A percentile compares a stretch with the other conserved stretches of the same genome.
These are phyloP conservation scores for Oryza meyeriana DNA, from an alignment of 176 grass and related monocot species.

Conservation along the genomic window DNA sequence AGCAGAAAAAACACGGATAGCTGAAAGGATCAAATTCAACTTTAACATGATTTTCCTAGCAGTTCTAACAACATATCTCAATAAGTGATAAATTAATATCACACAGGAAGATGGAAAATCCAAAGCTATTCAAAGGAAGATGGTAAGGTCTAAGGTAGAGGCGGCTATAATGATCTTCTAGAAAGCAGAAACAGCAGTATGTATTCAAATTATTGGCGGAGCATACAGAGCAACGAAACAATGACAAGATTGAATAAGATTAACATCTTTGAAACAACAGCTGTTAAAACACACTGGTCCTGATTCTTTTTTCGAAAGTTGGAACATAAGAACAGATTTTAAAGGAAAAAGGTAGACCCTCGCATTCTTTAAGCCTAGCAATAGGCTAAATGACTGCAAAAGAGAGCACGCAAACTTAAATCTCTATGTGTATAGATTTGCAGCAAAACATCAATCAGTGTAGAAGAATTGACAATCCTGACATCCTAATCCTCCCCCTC, in stretches of 20 bases:
- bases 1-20: background rate
- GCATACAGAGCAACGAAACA: background rate
- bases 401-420: background rate
- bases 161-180: background rate
- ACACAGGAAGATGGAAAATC: background rate
- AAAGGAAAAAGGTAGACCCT: background rate
- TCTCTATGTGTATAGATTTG: background rate
- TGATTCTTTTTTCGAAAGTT: background rate
- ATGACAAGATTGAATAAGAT: background rate
- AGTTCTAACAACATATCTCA: background rate
- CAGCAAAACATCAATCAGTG: background rate
- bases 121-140: background rate
- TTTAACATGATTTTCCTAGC: background rate
- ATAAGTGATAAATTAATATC: background rate
- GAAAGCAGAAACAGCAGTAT: background rate
- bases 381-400: background rate
- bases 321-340: background rate
- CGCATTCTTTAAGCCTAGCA: background rate
- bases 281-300: background rate
- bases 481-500: background rate
- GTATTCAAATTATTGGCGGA: background rate
- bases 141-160: background rate
- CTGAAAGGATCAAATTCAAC: background rate
- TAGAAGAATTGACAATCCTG: background rate
- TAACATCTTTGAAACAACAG: background rate